Base-by-base conservation (phyloP, 495 filamentous ascomycete species). In the Staphylotrichum tortipilum region DNA sequence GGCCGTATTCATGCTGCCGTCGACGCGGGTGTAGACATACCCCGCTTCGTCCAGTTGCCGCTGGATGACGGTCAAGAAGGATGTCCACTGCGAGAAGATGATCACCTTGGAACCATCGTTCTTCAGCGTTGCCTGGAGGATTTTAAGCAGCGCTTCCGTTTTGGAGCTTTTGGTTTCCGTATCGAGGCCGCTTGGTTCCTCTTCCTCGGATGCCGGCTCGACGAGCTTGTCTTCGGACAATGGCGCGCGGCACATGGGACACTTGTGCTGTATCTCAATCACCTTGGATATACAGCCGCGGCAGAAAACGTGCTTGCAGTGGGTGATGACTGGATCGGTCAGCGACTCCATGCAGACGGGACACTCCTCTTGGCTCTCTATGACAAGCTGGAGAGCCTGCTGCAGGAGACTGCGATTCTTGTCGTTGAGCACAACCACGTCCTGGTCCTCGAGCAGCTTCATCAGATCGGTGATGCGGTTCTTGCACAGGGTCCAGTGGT, bases 21-120 rank as follows among this genome's bases (percentile, higher is more conserved):
- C 90, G 42, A 97, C 82, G 33, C 90, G 83, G 15, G 76, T 76
- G 65, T 81, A 90, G 15, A 68, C 78, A 60, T 86, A 78, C 0
- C 76, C 75, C 8, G 73, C 69, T 14, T 78, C 71, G 15, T 74
- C 59, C 8, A 97, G 74, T 48, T 92, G 81, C 1, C 75, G 71
- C 58, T 88, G 79, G 34, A 95, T 77, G 44, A 95, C 76, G 40
- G 86, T 76, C 2, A 97, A 74, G 71, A 94, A 95, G 4, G 79
- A 83, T 0, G 90, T 95, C 90, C 90, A 97, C 61, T 95, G 89
- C 10, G 83, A 88, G 71, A 97, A 97, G 29, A 95, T 77, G 44
- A 97, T 81, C 3, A 88, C 85, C 62, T 96, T 96, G 34, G 80
- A 88, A 7, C 70, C 74, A 0, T 80, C 68, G 15, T 84, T 81